Evolutionary conservation across 495 filamentous ascomycete genomes (phyloP), one percentile per base, ranked within the genome.

Genomic region (Xylaria cubensis): DNA sequence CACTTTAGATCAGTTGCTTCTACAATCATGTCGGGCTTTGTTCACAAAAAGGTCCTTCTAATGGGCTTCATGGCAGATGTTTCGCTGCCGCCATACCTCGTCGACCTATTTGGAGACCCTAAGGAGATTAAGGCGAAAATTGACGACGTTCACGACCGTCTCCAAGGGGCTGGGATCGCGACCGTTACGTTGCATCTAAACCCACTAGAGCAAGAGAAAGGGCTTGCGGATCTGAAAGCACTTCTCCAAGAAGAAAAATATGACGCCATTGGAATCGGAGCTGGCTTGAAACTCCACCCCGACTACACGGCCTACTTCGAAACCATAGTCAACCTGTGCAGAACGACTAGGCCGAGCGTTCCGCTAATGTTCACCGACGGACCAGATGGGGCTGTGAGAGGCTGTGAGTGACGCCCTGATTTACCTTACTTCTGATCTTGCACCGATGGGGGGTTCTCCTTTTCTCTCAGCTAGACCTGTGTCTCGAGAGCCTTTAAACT

Each of bases 331-430:
- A 72, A 72, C 48, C 24, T 72, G 39, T 67, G 63, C 21, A 9
- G 24, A n/a, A 67, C 36, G 5, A 12, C 36, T 21, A 53, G 63
- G 50, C 70, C 70, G 13, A 19, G 44, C 7, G 51, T 62, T n/a
- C 62, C 64, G 4, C 62, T 72, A 19, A 50, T 72, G 19, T 72
- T 72, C 42, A 72, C 61, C 36, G 41, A 66, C n/a, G 70, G 64
- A 17, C 70, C 70, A 10, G 63, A 29, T 56, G 59, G 48, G 36
- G 64, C 48, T 19, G 17, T 39, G 26, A 8, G 42, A 48, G 36
- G 59, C 24, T 8, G 69, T 71, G 12, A 71, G 69, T 71, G 5
- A 44, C 15, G n/a, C 10, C 24, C 39, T 46, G 2, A 61, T 21
- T 36, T 44, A 4, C 39, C 2, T 17, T n/a, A 44, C 24, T 8